These are phyloP conservation scores for Xylaria venustula DNA, from an alignment of 495 filamentous ascomycete genomes.

Conservation along the genomic window DNA sequence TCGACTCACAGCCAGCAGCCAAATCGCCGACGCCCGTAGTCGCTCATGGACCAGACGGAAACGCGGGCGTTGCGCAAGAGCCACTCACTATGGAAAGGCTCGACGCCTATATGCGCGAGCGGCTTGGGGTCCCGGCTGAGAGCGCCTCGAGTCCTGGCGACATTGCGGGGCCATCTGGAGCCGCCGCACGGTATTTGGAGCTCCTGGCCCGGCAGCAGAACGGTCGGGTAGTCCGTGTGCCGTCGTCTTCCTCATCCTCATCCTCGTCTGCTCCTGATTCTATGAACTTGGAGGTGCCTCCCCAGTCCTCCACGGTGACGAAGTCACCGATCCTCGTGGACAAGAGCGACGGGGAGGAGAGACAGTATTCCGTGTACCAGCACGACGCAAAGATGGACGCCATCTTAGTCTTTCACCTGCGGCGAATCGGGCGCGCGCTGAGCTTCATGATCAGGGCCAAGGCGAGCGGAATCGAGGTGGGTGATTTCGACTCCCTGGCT, in stretches of 20 bases:
- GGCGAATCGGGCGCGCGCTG: background rate
- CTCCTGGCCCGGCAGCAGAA: background rate
- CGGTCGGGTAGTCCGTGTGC: too few species aligned
- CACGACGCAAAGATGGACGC: background rate
- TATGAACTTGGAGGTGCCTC: too few species aligned
- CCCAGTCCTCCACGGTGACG: too few species aligned
- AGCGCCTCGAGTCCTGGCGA: background rate
- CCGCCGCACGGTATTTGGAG: background rate
- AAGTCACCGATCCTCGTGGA: too few species aligned
- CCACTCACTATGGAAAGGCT: too few species aligned
- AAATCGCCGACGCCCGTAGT: too few species aligned
- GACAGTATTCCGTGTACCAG: background rate
- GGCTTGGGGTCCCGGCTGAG: background rate
- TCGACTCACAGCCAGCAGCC: too few species aligned
- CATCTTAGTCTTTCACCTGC: background rate
- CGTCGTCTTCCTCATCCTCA: background rate
- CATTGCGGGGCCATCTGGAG: background rate
- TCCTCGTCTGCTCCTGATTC: too few species aligned
- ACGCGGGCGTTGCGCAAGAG: too few species aligned
- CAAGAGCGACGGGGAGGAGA: background rate
- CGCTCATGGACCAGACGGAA: too few species aligned
- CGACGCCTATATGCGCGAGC: too few species aligned
- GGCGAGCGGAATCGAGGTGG: background rate
- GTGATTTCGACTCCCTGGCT: background rate
- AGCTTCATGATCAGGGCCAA: constrained; percentile 1